Percentiles rank a stretch among this genome's conserved stretches.
Conservation (phyloP, 208 protist genomes). For the Herpetomonas samuelpessoai region DNA sequence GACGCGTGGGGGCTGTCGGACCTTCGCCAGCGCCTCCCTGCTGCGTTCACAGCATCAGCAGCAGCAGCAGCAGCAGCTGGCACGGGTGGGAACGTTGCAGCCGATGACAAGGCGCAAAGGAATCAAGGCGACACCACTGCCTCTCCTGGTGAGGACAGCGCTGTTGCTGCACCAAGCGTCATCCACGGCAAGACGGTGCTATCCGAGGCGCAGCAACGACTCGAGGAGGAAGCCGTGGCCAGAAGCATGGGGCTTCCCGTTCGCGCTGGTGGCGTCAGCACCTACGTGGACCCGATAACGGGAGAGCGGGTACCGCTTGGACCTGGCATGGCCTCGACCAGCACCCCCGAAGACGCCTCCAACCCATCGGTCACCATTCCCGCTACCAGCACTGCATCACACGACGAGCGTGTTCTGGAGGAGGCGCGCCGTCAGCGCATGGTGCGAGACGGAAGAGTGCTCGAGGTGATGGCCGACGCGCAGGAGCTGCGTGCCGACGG, state of each 20-base stretch:
- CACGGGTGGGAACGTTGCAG: not conserved
- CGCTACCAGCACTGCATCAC: not conserved
- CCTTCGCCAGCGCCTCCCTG: not conserved
- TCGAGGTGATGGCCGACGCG: conserved; percentile 14
- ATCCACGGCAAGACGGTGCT: conserved; percentile 2
- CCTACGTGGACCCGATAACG: not conserved
- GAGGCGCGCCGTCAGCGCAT: not conserved
- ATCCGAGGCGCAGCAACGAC: conserved; percentile 11
- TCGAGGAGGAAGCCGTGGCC: conserved; percentile 21
- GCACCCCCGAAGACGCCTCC: not conserved
- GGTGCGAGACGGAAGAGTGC: not conserved
- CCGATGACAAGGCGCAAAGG: too few relatives aligned
- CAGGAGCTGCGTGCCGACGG: conserved; percentile 24
- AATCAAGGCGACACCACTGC: too few relatives aligned
- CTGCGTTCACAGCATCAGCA: not conserved
- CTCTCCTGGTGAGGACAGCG: too few relatives aligned
- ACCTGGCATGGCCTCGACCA: not conserved
- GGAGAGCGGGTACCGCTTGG: not conserved
- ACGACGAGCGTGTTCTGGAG: not conserved
- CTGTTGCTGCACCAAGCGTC: not conserved
- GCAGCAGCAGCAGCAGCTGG: not conserved
- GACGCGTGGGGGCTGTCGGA: not conserved
- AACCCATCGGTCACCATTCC: not conserved
- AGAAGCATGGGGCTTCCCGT: conserved; percentile 6
- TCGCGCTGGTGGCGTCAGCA: not conserved